Conservation (phyloP, 2,329 filamentous ascomycete species). For the Colletotrichum musicola region DNA sequence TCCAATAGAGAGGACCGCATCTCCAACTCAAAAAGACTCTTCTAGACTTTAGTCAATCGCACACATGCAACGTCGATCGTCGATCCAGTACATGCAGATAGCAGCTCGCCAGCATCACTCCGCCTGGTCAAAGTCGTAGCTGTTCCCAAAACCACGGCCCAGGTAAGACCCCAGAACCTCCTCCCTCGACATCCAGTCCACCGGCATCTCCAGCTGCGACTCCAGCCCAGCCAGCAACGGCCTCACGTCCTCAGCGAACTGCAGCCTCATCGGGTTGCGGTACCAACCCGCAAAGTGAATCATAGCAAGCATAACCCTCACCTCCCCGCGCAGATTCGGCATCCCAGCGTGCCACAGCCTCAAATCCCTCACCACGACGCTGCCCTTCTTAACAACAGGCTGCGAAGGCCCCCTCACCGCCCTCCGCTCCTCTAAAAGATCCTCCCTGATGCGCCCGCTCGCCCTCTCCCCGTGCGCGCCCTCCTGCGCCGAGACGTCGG, state of each 20-base stretch:
- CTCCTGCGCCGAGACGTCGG: slow-evolving; percentile 56
- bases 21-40: neutral
- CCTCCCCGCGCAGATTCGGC: slow-evolving; percentile 65
- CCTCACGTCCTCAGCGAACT: slow-evolving; percentile 64
- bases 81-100: no score
- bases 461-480: slow-evolving; percentile 64
- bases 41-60: no score
- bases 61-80: no score
- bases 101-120: slow-evolving; percentile 14
- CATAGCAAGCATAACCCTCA: slow-evolving; percentile 71
- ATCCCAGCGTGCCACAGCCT: slow-evolving; percentile 75
- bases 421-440: slow-evolving; percentile 54
- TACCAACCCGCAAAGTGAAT: slow-evolving; percentile 72
- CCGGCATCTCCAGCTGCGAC: slow-evolving; percentile 61
- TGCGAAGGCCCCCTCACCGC: slow-evolving; percentile 59
- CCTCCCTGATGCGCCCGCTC: slow-evolving; percentile 62
- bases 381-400: slow-evolving; percentile 65
- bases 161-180: slow-evolving; percentile 62
- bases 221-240: slow-evolving; percentile 55
- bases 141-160: slow-evolving; percentile 70
- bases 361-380: slow-evolving; percentile 69
- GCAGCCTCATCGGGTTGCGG: slow-evolving; percentile 67
- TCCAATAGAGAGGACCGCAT: neutral
- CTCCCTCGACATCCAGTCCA: slow-evolving; percentile 59
- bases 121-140: slow-evolving; percentile 70